Percentiles rank a stretch among this genome's conserved stretches.
These are phyloP conservation scores for Geotrichum citri-aurantii DNA, from an alignment of 1,139 yeast genomes.

Conservation along the genomic window DNA sequence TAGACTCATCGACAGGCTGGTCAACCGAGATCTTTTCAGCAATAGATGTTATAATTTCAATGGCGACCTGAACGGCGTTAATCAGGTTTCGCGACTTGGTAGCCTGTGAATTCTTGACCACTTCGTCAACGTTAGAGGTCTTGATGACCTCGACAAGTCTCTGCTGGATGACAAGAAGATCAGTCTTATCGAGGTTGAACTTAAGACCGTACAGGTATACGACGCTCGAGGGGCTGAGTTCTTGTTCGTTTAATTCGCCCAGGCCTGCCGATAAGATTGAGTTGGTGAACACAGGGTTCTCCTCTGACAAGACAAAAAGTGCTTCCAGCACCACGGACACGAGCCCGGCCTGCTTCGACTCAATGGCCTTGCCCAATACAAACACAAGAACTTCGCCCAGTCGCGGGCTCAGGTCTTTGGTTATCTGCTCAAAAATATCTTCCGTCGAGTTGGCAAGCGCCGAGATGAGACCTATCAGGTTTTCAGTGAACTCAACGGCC, in stretches of 20 bases:
- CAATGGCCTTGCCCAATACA: constrained; percentile 12
- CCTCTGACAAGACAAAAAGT: constrained; percentile 27
- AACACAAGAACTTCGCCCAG: constrained; percentile 24
- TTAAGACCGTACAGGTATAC: constrained; percentile 28
- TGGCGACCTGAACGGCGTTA: constrained; percentile 57
- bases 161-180: constrained; percentile 26
- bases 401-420: constrained; percentile 36
- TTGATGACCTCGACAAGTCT: constrained; percentile 24
- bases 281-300: constrained; percentile 23
- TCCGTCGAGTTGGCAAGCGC: constrained; percentile 63
- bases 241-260: background rate
- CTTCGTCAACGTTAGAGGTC: constrained; percentile 41
- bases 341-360: constrained; percentile 9
- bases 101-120: constrained; percentile 37
- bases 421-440: constrained; percentile 50
- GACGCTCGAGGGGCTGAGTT: background rate
- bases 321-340: constrained; percentile 24
- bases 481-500: constrained; percentile 61
- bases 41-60: constrained; percentile 70
- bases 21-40: constrained; percentile 51
- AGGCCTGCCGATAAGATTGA: background rate
- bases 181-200: constrained; percentile 21
- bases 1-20: constrained; percentile 21
- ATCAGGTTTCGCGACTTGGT: constrained; percentile 42
- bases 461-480: constrained; percentile 60